Evolutionary conservation across 768 basidiomycete genomes (phyloP).

Genomic region (Tricholoma sp.): DNA sequence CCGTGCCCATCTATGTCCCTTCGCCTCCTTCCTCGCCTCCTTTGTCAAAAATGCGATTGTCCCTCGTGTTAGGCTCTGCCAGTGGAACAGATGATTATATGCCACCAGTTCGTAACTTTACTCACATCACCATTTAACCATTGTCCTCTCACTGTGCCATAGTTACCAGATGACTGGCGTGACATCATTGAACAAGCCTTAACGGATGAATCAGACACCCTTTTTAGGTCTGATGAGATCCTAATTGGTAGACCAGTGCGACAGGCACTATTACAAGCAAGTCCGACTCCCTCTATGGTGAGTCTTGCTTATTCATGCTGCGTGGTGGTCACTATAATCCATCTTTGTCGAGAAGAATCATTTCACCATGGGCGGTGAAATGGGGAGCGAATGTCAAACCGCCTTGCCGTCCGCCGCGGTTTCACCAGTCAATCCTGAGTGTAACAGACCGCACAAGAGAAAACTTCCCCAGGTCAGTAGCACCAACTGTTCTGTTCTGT

Average conservation of each 20-base stretch:
- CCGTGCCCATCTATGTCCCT: slow-evolving; percentile 62
- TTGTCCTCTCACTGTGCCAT: background rate
- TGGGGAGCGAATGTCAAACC: background rate
- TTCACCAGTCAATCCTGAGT: slow-evolving; percentile 3
- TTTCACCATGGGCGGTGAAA: background rate
- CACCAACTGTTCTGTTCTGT: background rate
- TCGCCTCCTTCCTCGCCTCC: slow-evolving; percentile 51
- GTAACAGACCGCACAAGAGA: slow-evolving; percentile 13
- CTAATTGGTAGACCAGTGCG: background rate
- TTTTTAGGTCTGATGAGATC: background rate
- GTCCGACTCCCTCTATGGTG: background rate
- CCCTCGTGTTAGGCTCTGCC: slow-evolving; percentile 5
- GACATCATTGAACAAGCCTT: slow-evolving; percentile 21
- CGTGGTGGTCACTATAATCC: background rate
- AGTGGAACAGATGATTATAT: background rate
- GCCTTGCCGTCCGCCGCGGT: slow-evolving; percentile 2
- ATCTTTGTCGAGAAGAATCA: background rate
- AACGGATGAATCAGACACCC: slow-evolving; percentile 1
- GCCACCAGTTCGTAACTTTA: slow-evolving; percentile 7
- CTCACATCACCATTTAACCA: background rate
- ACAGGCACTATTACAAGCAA: background rate
- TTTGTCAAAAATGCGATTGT: slow-evolving; percentile 5
- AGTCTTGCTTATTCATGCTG: background rate
- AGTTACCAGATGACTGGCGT: slow-evolving; percentile 33
- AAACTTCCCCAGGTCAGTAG: slow-evolving; percentile 18